A percentile compares a stretch with the other conserved stretches of the same genome.
Evolutionary conservation across 805 yeast genomes (phyloP).

Genomic region (Metschnikowia reukaufii): DNA sequence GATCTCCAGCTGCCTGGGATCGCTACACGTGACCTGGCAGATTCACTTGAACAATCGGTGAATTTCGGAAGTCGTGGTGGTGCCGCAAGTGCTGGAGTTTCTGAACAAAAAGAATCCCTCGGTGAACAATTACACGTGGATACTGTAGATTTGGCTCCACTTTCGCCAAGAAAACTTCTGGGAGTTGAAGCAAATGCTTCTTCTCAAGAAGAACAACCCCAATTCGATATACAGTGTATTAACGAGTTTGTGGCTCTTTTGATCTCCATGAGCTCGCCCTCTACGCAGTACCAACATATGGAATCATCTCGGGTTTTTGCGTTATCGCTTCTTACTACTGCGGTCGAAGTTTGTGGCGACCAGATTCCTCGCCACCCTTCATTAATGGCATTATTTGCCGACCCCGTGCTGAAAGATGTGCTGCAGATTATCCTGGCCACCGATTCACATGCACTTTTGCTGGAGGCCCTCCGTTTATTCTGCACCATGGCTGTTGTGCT

Average conservation of each 20-base stretch:
- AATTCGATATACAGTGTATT: slow-evolving; percentile 74
- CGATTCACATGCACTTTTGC: slow-evolving; percentile 71
- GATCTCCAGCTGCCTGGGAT: slow-evolving; percentile 59
- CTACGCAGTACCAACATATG: slow-evolving; percentile 79
- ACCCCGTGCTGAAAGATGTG: slow-evolving; percentile 81
- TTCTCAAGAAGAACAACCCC: slow-evolving; percentile 23
- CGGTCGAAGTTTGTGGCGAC: slow-evolving; percentile 79
- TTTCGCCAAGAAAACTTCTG: slow-evolving; percentile 10
- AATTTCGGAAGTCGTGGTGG: slow-evolving; percentile 2
- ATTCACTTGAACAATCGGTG: slow-evolving; percentile 3
- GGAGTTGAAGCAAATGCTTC: background rate
- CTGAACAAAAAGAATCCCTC: background rate
- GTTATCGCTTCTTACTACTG: slow-evolving; percentile 67
- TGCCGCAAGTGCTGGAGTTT: background rate
- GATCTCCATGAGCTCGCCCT: slow-evolving; percentile 77
- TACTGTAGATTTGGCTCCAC: slow-evolving; percentile 8
- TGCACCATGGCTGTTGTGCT: slow-evolving; percentile 68
- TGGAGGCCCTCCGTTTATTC: slow-evolving; percentile 73
- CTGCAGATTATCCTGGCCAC: slow-evolving; percentile 73
- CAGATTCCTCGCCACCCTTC: slow-evolving; percentile 59
- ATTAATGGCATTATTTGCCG: slow-evolving; percentile 66
- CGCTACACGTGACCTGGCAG: slow-evolving; percentile 3
- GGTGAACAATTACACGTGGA: background rate
- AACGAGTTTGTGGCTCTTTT: slow-evolving; percentile 75
- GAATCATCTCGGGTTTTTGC: slow-evolving; percentile 87